These are phyloP conservation scores for Talaromyces sp. DNA, from an alignment of 2,329 filamentous ascomycete genomes.

Conservation along the genomic window DNA sequence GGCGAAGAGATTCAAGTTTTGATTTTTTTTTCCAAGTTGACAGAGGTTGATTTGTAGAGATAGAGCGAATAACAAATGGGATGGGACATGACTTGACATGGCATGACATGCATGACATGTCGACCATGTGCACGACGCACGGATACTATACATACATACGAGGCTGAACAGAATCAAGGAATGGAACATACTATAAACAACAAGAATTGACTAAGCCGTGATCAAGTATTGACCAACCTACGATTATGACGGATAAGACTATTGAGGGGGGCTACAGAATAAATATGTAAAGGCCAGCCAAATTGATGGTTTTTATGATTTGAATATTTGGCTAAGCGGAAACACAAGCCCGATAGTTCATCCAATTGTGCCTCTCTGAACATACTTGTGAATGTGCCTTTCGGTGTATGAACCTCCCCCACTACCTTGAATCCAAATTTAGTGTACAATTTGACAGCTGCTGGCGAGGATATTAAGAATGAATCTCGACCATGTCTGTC, in stretches of 20 bases:
- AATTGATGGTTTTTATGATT: no score
- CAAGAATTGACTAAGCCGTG: no score
- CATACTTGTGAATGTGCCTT: background rate
- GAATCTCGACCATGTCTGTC: background rate
- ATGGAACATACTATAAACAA: background rate
- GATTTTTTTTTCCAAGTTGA: background rate
- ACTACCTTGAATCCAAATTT: background rate
- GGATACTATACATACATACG: background rate
- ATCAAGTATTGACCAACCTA: no score
- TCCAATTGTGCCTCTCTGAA: background rate
- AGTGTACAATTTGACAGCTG: background rate
- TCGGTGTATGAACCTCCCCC: background rate
- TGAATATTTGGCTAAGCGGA: no score
- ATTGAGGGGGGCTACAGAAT: no score
- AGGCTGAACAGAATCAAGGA: background rate
- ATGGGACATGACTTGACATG: no score
- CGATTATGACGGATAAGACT: no score
- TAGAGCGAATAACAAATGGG: background rate
- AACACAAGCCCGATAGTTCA: background rate
- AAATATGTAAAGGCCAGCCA: no score
- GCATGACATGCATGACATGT: no score
- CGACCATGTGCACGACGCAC: no score
- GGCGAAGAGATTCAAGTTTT: slow-evolving; percentile 47
- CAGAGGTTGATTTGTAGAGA: background rate
- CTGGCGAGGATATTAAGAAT: background rate